These are phyloP conservation scores for Phragmites australis DNA, from an alignment of 176 grass and related monocot genomes.

Conservation along the genomic window DNA sequence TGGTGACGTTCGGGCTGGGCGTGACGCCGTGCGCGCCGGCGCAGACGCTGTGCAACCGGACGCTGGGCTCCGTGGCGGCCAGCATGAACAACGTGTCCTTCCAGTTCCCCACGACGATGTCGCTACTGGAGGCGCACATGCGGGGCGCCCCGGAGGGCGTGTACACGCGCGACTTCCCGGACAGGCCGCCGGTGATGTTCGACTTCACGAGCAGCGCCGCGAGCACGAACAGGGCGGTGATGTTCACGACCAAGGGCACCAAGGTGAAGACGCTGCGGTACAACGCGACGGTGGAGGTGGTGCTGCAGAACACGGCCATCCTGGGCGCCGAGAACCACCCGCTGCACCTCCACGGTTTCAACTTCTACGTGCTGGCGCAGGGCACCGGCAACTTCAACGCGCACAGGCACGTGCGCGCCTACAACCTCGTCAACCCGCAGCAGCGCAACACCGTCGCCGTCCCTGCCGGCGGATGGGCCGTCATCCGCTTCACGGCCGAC, in stretches of 20 bases:
- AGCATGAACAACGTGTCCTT: conserved; percentile 86
- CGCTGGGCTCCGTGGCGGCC: conserved; percentile 47
- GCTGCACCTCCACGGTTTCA: too few species aligned
- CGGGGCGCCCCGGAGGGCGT: conserved; percentile 10
- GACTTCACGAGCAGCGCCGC: conserved; percentile 44
- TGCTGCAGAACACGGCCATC: conserved; percentile 69
- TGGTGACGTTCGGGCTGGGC: conserved; percentile 53
- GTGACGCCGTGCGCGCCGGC: conserved; percentile 33
- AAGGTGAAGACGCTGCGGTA: conserved; percentile 54
- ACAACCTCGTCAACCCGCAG: conserved; percentile 53
- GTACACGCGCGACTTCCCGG: conserved; percentile 65
- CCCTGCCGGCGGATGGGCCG: conserved; percentile 50
- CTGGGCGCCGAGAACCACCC: too few species aligned
- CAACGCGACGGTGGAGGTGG: conserved; percentile 65
- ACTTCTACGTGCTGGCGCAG: too few species aligned
- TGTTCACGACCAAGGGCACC: conserved; percentile 43
- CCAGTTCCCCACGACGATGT: conserved; percentile 40
- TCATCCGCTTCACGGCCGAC: conserved; percentile 58
- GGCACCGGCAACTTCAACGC: conserved; percentile 52
- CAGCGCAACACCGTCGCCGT: conserved; percentile 63
- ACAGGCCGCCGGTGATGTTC: conserved; percentile 46
- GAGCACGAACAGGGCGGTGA: not conserved
- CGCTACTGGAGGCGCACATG: conserved; percentile 55
- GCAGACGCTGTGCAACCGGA: conserved; percentile 62
- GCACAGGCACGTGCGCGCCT: conserved; percentile 10